Base-by-base conservation (phyloP, 345 rosid species). In the Salix suchowensis region DNA sequence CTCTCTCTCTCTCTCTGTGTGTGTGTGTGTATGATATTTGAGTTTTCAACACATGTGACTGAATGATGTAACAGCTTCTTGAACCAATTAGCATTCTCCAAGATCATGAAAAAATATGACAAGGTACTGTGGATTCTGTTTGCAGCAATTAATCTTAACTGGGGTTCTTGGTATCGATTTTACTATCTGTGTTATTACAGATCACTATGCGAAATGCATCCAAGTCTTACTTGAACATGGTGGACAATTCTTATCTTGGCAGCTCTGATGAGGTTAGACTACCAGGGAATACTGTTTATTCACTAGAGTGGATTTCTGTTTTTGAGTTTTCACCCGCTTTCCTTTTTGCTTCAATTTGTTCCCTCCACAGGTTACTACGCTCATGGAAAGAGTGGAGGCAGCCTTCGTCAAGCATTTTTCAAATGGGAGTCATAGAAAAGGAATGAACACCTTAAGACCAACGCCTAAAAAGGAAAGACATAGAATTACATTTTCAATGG, bases 71-170 rank as follows among this genome's bases (percentile, higher is more conserved):
- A 76, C 79, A 92, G 98, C 74, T 94, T 91, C 77, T 71, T 89
- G 86, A 94, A 92, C 79, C 88, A 86, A 58, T 67, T 92, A 80
- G 97, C 97, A 0, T 85, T 91, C 68, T 89, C 92, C 76, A 92
- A 92, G 85, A 91, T 94, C 76, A 83, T 92, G 90, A 94, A 94
- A 88, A 94, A 92, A 83, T 91, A 94, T 76, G 97, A 92, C 75
- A 92, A 94, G 92, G 97, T 93, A 75, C 72, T 19, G 7, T 42
- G 44, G 26, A 14, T 74, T 34, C 34, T 68, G 36, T 23, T 36
- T 71, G 28, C 34, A 60, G 14, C 3, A 23, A 30, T 34, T 8
- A 62, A 30, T 24, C 26, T 68, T 58, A 32, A 16, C 26, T 24
- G 28, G 15, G 34, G 61, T 39, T 14, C 36, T 70, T 44, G 32